Conservation (phyloP, 371 early-diverging fungal genomes). For the Mortierella sp. region DNA sequence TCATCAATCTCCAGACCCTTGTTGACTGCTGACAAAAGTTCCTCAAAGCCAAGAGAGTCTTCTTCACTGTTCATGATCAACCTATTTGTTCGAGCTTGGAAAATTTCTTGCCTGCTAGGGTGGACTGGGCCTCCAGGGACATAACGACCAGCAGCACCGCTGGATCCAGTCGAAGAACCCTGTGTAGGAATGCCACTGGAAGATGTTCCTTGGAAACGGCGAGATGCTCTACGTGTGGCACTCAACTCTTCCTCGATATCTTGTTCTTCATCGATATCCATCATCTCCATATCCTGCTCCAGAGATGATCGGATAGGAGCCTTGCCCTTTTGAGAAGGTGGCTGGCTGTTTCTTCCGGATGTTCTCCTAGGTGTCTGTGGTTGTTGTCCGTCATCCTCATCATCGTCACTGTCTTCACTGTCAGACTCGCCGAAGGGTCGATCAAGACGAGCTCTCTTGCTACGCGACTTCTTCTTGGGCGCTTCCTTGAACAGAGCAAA, state of each 20-base stretch:
- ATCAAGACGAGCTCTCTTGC: conserved; percentile 52
- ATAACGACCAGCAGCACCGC: conserved; percentile 9
- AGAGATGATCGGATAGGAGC: conserved; percentile 34
- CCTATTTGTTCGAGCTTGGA: conserved; percentile 24
- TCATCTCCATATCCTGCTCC: conserved; percentile 58
- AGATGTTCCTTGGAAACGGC: conserved; percentile 30
- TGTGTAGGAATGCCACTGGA: conserved; percentile 23
- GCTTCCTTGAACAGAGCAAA: conserved; percentile 96
- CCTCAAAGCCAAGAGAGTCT: conserved; percentile 57
- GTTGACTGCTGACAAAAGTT: conserved; percentile 62
- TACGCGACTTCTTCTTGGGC: conserved; percentile 70
- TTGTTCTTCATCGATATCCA: conserved; percentile 55
- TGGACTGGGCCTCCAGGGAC: conserved; percentile 49
- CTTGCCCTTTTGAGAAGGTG: conserved; percentile 41
- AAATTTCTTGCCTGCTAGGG: conserved; percentile 38
- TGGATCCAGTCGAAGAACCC: conserved; percentile 25
- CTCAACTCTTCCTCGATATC: conserved; percentile 60
- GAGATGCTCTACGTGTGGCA: conserved; percentile 40
- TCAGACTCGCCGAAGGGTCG: conserved; percentile 52
- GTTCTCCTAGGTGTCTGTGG: conserved; percentile 10
- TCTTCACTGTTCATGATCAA: conserved; percentile 47
- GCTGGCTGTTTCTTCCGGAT: conserved; percentile 2
- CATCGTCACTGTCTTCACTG: conserved; percentile 54
- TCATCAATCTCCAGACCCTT: conserved; percentile 49
- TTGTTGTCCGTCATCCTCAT: conserved; percentile 54